Conservation (phyloP, 2,329 filamentous ascomycete species). For the Fusarium stilboides region DNA sequence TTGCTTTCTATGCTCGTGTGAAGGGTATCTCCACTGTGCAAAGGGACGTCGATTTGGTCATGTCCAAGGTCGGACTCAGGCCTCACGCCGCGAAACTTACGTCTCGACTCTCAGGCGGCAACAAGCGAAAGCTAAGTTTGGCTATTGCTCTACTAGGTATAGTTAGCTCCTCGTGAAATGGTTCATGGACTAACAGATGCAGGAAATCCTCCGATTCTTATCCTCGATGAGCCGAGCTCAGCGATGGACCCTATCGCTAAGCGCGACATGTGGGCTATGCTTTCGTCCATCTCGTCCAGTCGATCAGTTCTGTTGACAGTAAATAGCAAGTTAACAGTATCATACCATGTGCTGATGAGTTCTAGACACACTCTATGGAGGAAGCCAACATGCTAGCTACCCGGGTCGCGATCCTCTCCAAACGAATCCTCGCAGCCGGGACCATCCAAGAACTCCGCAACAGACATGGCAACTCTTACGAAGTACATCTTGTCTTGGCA, state of each 20-base stretch:
- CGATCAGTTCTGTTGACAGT: conserved; percentile 77
- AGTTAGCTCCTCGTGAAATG: accelerated
- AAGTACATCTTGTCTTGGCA: conserved; percentile 81
- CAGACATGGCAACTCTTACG: conserved; percentile 80
- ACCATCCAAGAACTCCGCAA: conserved; percentile 76
- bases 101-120: conserved; percentile 79
- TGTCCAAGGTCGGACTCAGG: conserved; percentile 76
- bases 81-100: conserved; percentile 75
- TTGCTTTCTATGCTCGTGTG: conserved; percentile 80
- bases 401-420: conserved; percentile 79
- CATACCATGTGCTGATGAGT: not conserved
- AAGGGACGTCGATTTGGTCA: conserved; percentile 61
- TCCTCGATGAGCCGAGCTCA: conserved; percentile 82
- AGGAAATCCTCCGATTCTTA: conserved; percentile 76
- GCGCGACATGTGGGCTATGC: conserved; percentile 81
- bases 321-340: not conserved
- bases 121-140: conserved; percentile 81
- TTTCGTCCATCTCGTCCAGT: conserved; percentile 75
- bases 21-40: conserved; percentile 75
- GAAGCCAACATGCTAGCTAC: conserved; percentile 82
- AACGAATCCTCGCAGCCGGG: conserved; percentile 84
- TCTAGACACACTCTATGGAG: conserved; percentile 81
- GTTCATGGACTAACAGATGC: not conserved
- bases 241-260: conserved; percentile 83
- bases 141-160: conserved; percentile 80